A percentile compares a stretch with the other conserved stretches of the same genome.
phyloP scores from a whole-genome alignment of 1,284 basidiomycete genomes.

The Cutaneotrichosporon cyanovorans region DNA sequence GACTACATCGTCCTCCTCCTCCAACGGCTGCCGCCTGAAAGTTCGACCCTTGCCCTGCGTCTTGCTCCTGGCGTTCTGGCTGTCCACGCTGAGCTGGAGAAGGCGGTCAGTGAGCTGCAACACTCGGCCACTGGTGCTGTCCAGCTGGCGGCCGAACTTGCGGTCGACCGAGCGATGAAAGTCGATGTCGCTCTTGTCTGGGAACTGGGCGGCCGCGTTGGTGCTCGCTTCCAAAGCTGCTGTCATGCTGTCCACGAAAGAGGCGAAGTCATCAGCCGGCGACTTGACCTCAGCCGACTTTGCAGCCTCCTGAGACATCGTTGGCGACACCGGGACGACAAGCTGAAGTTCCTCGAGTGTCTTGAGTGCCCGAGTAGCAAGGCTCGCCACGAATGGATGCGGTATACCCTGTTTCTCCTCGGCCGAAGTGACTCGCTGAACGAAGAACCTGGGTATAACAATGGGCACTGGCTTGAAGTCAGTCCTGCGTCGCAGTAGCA shows the following conservation, averaged over 20 bases:
- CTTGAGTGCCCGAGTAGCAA: too few species aligned
- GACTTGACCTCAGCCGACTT: not conserved
- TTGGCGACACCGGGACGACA: too few species aligned
- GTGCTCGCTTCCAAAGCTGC: constrained; percentile 37
- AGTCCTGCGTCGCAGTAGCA: too few species aligned
- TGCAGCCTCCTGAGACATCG: not conserved
- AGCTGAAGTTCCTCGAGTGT: not conserved
- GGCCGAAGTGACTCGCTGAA: too few species aligned
- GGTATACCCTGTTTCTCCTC: too few species aligned
- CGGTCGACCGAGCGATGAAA: constrained; percentile 80
- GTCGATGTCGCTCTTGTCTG: constrained; percentile 55
- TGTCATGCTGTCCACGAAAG: constrained; percentile 33
- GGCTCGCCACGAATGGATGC: too few species aligned
- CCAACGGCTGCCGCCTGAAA: constrained; percentile 42
- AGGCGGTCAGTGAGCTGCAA: constrained; percentile 57
- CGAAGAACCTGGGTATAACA: too few species aligned
- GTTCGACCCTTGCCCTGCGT: constrained; percentile 34
- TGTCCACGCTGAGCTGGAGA: constrained; percentile 52
- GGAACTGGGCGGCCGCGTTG: constrained; percentile 37
- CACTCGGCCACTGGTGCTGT: constrained; percentile 27
- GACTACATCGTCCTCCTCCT: constrained; percentile 66
- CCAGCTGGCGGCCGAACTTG: constrained; percentile 52
- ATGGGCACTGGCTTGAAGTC: too few species aligned
- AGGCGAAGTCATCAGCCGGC: constrained; percentile 20
- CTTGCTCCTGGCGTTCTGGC: constrained; percentile 35